Evolutionary conservation across 495 filamentous ascomycete genomes (phyloP), one percentile per base, ranked within the genome.

Genomic region (Daldinia loculata): DNA sequence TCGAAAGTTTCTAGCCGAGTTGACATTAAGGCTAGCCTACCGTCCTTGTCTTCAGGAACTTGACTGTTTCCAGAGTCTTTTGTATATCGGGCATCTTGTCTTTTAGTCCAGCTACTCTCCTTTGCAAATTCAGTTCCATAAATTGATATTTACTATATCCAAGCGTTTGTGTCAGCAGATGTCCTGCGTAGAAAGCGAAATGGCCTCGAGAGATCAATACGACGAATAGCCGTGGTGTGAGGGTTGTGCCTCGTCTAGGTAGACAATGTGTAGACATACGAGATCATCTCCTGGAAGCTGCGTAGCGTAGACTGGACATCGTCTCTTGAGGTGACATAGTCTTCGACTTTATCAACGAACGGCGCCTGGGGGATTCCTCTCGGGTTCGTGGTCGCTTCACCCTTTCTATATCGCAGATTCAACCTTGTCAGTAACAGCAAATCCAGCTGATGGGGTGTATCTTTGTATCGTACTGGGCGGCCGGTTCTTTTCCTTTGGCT

Each of bases 261-360:
- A 26, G 32, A 30, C 45, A 19, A 56, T 26, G 57, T n/a, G 11
- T 2, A 29, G 41, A 79, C 87, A 72, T 81, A 92, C 90, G 95
- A 94, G 72, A 99, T 98, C 96, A 99, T 97, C 85, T 99, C 95
- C 80, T 98, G 95, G 80, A 99, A 98, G 75, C 87, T 93, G 77
- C 91, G 90, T 74, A 99, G 85, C 27, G 94, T 97, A 24, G 87
- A 82, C 78, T 98, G 95, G 69, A 98, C 95, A 64, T 98, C 93
- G 4, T 87, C 89, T 22, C 95, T 89, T 8, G 90, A 88, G 66
- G 93, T 85, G 72, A 98, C 92, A 82, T 97, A 98, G 83, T 98
- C 93, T 84, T 93, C 89, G 61, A 99, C 95, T 78, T 94, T 92
- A 82, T 97, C 95, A 77, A 98, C 92, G 75, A 99, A 99, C 32